Evolutionary conservation across 2,329 filamentous ascomycete genomes (phyloP).

Genomic region (Aspergillus udagawae): DNA sequence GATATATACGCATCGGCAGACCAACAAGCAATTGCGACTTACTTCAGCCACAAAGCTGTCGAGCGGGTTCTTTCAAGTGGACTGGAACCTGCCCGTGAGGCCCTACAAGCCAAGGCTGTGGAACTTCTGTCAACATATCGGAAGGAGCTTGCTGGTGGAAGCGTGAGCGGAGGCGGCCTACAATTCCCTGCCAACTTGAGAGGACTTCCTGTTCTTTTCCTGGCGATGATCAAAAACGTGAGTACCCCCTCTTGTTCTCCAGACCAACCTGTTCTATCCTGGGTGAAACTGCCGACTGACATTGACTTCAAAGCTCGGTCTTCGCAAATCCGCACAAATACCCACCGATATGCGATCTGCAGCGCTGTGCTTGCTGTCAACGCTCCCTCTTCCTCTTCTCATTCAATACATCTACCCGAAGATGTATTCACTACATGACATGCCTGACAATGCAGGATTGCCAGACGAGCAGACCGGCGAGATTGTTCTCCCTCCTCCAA

Average conservation of each 20-base stretch:
- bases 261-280: background rate
- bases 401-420: constrained; percentile 90
- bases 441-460: constrained; percentile 88
- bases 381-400: constrained; percentile 79
- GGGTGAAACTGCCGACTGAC: constrained; percentile 20
- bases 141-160: constrained; percentile 93
- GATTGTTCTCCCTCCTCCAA: constrained; percentile 76
- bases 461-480: constrained; percentile 83
- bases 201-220: constrained; percentile 81
- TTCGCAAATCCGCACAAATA: constrained; percentile 89
- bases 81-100: constrained; percentile 84
- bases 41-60: constrained; percentile 96
- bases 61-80: constrained; percentile 82
- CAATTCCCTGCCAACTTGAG: constrained; percentile 93
- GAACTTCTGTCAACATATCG: constrained; percentile 93
- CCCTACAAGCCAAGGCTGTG: constrained; percentile 83
- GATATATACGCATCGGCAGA: constrained; percentile 94
- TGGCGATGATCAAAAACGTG: constrained; percentile 94
- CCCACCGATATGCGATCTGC: constrained; percentile 91
- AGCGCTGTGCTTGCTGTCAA: constrained; percentile 89
- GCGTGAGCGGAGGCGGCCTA: constrained; percentile 85
- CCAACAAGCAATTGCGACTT: constrained; percentile 86
- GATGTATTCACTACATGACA: constrained; percentile 85
- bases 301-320: constrained; percentile 53
- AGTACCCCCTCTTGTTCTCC: constrained; percentile 28